Evolutionary conservation across 495 filamentous ascomycete species (phyloP), one percentile per base, ranked within the genome.

Genomic region (Xylaria curta): DNA sequence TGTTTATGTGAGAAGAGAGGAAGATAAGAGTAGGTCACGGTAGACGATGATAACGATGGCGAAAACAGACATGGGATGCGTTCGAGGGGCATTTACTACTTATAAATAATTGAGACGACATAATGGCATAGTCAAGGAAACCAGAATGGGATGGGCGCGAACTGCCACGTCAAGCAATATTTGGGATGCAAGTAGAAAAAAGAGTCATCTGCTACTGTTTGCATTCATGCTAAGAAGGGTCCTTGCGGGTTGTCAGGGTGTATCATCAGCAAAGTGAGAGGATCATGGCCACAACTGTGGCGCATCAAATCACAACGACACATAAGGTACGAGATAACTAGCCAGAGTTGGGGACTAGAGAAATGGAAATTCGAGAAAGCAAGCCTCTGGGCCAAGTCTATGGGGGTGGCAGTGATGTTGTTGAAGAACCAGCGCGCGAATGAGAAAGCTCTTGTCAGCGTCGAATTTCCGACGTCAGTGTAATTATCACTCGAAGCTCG

Each of bases 121-220:
- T n/a, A 26, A 59, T 12, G 17, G 21, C 36, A n/a, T 59, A 51
- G 36, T 13, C 7, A 24, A 46, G 21, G 1, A 36, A 33, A 19
- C 28, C 8, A 60, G 12, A 47, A 9, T 36, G 26, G 15, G 33
- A 60, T 0, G 40, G 51, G 38, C 26, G 53, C 44, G 68, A 21
- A 53, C 58, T 70, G 58, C 68, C 56, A 62, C 68, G 58, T 51
- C 68, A 62, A 61, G 17, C 26, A 51, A 67, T 51, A 9, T 58
- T 58, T n/a, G 46, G 51, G 67, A 19, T 36, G 67, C 10, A 69
- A 61, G 67, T 61, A 63, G 44, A 62, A 70, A 62, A 59, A 70
- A 70, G 56, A 70, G 68, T 70, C 68, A 70, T 70, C 9, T 61
- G 56, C 19, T 24, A 13, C 7, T 10, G 49, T 26, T 61, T 46